Evolutionary conservation across 345 rosid genomes (phyloP).

Genomic region (Acer yangbiense): DNA sequence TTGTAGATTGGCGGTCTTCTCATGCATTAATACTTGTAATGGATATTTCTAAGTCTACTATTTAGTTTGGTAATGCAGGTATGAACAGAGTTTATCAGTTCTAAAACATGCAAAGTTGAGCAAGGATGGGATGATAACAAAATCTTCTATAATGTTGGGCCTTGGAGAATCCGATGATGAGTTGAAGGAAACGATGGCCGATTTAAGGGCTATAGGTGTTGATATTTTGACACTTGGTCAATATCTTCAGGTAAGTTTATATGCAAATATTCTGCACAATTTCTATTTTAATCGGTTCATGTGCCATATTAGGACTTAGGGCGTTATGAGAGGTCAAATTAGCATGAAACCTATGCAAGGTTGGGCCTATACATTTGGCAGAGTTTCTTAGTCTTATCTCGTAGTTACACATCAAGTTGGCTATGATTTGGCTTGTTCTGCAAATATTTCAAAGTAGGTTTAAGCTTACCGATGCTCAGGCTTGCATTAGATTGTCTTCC

Average conservation of each 20-base stretch:
- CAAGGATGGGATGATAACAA: constrained; percentile 87
- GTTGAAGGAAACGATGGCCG: constrained; percentile 82
- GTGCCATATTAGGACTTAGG: background rate
- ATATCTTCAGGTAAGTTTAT: constrained; percentile 76
- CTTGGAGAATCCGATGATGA: constrained; percentile 95
- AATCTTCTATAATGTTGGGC: constrained; percentile 96
- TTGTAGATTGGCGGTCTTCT: background rate
- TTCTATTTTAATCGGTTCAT: background rate
- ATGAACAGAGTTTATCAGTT: constrained; percentile 93
- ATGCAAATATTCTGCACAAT: background rate
- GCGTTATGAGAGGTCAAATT: background rate
- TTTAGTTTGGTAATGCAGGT: constrained; percentile 48
- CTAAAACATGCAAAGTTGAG: constrained; percentile 82
- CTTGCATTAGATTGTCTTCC: background rate
- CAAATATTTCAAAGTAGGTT: constrained; percentile 7
- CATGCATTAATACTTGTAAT: constrained; percentile 9
- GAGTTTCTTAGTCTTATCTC: background rate
- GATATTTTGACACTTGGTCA: constrained; percentile 96
- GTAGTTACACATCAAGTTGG: background rate
- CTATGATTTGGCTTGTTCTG: background rate
- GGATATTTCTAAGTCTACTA: constrained; percentile 12
- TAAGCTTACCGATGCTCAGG: background rate
- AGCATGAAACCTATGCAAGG: background rate
- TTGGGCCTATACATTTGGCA: background rate
- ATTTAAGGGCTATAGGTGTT: constrained; percentile 86